Evolutionary conservation across 345 rosid genomes (phyloP).

Genomic region (Ailanthus altissimus): DNA sequence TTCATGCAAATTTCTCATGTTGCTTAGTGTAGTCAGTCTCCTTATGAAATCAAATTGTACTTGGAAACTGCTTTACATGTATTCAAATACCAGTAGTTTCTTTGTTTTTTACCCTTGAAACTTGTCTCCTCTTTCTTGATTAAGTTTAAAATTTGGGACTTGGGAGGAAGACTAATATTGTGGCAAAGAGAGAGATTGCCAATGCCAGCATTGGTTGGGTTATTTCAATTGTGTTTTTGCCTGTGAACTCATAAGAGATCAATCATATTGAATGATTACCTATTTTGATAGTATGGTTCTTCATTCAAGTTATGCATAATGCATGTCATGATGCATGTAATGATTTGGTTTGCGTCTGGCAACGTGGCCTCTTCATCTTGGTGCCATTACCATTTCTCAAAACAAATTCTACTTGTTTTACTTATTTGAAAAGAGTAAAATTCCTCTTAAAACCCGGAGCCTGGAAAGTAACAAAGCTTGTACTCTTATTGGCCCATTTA

Average conservation of each 20-base stretch:
- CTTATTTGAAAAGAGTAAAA: no score
- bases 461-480: no score
- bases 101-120: not conserved
- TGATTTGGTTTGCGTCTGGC: no score
- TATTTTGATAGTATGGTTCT: not conserved
- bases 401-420: no score
- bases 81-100: not conserved
- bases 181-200: slow-evolving; percentile 2
- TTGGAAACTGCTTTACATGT: not conserved
- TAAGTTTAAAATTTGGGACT: not conserved
- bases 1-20: slow-evolving; percentile 10
- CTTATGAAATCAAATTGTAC: slow-evolving; percentile 22
- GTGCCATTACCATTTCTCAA: no score
- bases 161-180: not conserved
- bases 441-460: no score
- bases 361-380: no score
- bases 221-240: not conserved
- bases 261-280: not conserved
- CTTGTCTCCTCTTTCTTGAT: not conserved
- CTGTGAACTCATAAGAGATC: not conserved
- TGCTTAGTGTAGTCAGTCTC: not conserved
- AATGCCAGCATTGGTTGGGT: not conserved
- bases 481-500: no score
- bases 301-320: not conserved
- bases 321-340: no score